Evolutionary conservation across 441 rosid species (phyloP), one percentile per base, ranked within the genome.

Genomic region (Gossypium davidsonii): DNA sequence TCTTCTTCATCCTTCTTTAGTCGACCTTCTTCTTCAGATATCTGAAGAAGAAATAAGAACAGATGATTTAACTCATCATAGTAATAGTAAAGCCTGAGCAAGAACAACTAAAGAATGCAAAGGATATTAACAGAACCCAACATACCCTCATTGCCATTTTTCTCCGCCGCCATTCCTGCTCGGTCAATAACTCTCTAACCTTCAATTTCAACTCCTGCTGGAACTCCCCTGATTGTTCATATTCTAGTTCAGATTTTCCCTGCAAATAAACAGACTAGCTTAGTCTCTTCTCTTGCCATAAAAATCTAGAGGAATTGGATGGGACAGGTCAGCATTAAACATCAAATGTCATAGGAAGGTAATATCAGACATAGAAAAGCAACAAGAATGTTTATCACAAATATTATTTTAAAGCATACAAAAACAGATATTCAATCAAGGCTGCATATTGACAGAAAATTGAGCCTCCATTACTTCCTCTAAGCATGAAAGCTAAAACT

Each of bases 61-160:
- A 31, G 44, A 17, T n/a, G 44, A 60, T 60, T 39, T 60, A 60
- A 18, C 10, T 14, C 44, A 59, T 5, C 18, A 26, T 58, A 1
- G 7, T 23, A 11, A 3, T 1, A 57, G 44, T 39, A 39, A 39
- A 57, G 63, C 39, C 63, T 25, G 14, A 21, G 61, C 34, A 2
- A 59, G 9, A 59, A 59, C 64, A 59, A n/a, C 18, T 14, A 59
- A 28, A n/a, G 64, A 59, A 59, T 1, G 14, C 18, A 39, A 60
- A 28, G 44, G 65, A 28, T n/a, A 6, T 60, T 28, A n/a, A n/a
- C 42, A 60, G 18, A 60, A 60, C 37, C 48, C 5, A 26, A 12
- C 77, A 74, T 86, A 95, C 99, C 85, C 99, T 88, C 95, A 92
- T 95, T 79, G 87, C 91, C 99, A 95, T 95, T 84, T 95, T 95